Evolutionary conservation across 2,329 filamentous ascomycete species (phyloP), one percentile per base, ranked within the genome.

Genomic region (Arthrobotrys musiformis): DNA sequence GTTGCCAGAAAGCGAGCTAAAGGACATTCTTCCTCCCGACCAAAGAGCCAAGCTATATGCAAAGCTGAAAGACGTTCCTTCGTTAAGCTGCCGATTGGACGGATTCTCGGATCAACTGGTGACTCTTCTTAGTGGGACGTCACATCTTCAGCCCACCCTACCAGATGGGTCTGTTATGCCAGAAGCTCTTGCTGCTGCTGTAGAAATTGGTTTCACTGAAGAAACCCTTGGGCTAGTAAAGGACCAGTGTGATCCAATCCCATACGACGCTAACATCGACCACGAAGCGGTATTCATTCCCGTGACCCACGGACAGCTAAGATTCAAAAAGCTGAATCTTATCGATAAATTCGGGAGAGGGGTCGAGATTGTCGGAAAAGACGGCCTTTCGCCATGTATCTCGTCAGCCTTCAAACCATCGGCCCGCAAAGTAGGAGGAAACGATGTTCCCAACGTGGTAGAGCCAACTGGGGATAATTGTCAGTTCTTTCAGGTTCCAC

Each of bases 301-400:
- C 0, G 85, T 83, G 0, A 85, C 84, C 0, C 86, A 87, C 78
- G 86, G 86, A 0, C 86, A 87, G 78, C 81, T 87, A 22, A 76
- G 80, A 8, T 85, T 86, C 77, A 82, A 82, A 1, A 85, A 86
- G 77, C 70, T 87, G 44, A 85, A 86, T 78, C 82, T 87, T 48
- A 81, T 87, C 33, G 86, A 87, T 81, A 86, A 86, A 79, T 87
- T 86, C 52, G 86, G 86, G 0, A 86, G 86, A 56, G 80, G 80
- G 11, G 56, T 85, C 26, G 46, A 78, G 6, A 81, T 81, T 24
- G 81, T 84, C 46, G 80, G 81, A n/a, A 52, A 70, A 13, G 7
- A 35, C 1, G 15, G 54, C 35, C 40, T 42, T 11, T 11, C 40
- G 4, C 40, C 40, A 17, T 77, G 81, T 4, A 46, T 83, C 1